Base-by-base conservation (phyloP, 2,329 filamentous ascomycete genomes). In the Penicillium sp. region DNA sequence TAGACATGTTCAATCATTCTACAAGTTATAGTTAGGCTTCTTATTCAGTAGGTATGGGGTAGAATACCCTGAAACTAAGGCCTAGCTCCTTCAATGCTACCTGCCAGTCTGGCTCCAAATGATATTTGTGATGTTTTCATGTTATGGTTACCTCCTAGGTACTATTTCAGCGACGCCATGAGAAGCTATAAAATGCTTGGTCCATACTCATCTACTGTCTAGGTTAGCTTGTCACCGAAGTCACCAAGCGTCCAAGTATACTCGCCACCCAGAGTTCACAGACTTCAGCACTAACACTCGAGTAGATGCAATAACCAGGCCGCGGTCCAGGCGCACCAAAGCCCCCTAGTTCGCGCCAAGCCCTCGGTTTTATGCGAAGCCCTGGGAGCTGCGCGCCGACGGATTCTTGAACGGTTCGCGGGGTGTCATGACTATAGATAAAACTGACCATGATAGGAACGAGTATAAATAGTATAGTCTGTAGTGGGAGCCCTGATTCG, bases 151-250 rank as follows among this genome's bases (percentile, higher is more conserved):
- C 18, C 18, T 20, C 18, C 18, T 20, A 20, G 18, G 18, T 20
- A 20, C 18, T 20, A 20, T 20, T 20, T 20, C 18, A 20, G 18
- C 18, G 18, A 20, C 18, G 4, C 18, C 18, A 20, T 20, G 4
- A 20, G n/a, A n/a, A n/a, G n/a, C 23, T 6, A 27, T 27, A 34
- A 20, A 13, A 6, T 6, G 16, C 18, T 9, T 34, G 11, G 14
- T 39, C 24, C 16, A 31, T 41, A 18, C 13, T 39, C 13, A 10
- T 4, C 5, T 8, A 13, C 4, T 37, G 13, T 20, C 20, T 14
- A 68, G 65, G 52, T 67, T 8, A 50, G 31, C 55, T 60, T 16
- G 40, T 65, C 20, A 50, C 54, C 7, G 56, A 62, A 24, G 44
- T 62, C 16, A 57, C 56, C 23, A 53, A 61, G 34, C n/a, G n/a